phyloP scores from a whole-genome alignment of 345 rosid genomes.

The Pugionium cornutum region DNA sequence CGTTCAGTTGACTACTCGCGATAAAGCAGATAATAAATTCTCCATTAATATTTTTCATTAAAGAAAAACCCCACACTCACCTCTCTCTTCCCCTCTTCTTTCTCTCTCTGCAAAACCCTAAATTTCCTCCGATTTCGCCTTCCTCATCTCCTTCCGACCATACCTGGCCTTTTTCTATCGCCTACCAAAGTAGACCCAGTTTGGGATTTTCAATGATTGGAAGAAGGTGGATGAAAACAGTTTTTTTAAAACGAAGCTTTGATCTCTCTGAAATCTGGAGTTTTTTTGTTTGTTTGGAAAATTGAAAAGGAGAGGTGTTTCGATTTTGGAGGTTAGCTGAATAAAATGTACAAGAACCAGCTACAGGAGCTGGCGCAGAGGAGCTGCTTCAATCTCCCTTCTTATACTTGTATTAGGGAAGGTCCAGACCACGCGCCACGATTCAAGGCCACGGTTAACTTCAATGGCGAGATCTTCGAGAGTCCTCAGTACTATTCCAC shows the following conservation, averaged over 20 bases:
- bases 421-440: constrained; percentile 99
- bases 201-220: constrained; percentile 9
- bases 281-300: neutral
- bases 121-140: constrained; percentile 38
- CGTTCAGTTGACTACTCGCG: constrained; percentile 65
- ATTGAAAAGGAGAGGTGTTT: neutral
- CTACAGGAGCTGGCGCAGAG: constrained; percentile 99
- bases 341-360: constrained; percentile 95
- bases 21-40: constrained; percentile 47
- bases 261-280: constrained; percentile 25
- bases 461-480: constrained; percentile 97
- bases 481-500: constrained; percentile 93
- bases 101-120: constrained; percentile 45
- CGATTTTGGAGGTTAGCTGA: neutral
- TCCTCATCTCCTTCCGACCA: constrained; percentile 28
- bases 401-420: constrained; percentile 90
- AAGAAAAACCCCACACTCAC: constrained; percentile 34
- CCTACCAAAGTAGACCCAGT: constrained; percentile 28
- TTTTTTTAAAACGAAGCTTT: constrained; percentile 26
- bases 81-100: neutral
- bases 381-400: constrained; percentile 97
- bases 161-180: constrained; percentile 20
- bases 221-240: neutral
- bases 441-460: constrained; percentile 94
- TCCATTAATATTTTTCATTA: constrained; percentile 31